Conservation (phyloP, 495 filamentous ascomycete genomes). For the Xylaria flabelliformis region DNA sequence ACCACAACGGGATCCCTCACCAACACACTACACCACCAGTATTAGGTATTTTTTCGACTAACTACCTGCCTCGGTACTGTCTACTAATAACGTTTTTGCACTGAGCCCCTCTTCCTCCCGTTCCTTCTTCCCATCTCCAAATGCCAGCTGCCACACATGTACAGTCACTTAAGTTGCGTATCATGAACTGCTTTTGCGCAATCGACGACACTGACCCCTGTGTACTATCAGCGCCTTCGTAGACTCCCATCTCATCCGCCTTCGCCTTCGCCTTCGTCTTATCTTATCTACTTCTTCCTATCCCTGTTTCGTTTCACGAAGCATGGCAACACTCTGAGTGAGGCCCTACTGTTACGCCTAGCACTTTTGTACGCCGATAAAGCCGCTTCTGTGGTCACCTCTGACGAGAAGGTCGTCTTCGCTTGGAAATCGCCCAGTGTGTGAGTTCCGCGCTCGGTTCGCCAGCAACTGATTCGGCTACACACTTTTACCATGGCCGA, state of each 20-base stretch:
- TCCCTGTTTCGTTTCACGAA: constrained; percentile 7
- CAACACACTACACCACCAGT: constrained; percentile 8
- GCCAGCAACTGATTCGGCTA: constrained; percentile 10
- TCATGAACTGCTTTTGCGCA: constrained; percentile 9
- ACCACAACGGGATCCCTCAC: constrained; percentile 17
- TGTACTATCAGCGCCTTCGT: constrained; percentile 4
- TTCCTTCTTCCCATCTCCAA: not conserved
- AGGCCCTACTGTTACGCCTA: not conserved
- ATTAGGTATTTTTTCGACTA: constrained; percentile 1
- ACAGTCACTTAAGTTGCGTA: constrained; percentile 19
- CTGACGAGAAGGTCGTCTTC: not conserved
- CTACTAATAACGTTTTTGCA: constrained; percentile 1
- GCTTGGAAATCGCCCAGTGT: not conserved
- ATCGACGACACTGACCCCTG: constrained; percentile 20
- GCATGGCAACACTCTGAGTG: not conserved
- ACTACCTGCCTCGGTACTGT: not conserved
- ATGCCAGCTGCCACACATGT: constrained; percentile 23
- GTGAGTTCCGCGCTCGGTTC: constrained; percentile 11
- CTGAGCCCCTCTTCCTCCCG: not conserved
- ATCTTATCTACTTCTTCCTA: constrained; percentile 1
- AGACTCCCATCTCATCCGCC: constrained; percentile 1
- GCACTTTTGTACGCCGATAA: not conserved
- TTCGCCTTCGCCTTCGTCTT: constrained; percentile 2
- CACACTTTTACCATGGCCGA: constrained; percentile 43
- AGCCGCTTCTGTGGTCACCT: not conserved